Evolutionary conservation across 371 early-diverging fungal species (phyloP).

Genomic region (Mucor circinelloides): DNA sequence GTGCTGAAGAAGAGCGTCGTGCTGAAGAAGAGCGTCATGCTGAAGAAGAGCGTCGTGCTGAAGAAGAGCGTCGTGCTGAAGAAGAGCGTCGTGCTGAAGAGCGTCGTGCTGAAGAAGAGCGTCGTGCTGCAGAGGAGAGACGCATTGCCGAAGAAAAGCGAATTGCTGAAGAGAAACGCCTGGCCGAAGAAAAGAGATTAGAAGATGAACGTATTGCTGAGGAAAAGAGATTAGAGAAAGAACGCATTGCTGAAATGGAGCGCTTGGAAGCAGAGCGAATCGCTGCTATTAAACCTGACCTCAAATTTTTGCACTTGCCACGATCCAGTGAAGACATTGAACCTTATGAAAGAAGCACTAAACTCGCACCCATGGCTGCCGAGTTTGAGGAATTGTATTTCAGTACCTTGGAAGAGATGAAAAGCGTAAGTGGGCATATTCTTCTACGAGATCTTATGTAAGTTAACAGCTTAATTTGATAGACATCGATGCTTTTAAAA

Average conservation of each 20-base stretch:
- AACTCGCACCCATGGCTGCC: background rate
- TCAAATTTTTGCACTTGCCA: background rate
- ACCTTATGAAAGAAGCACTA: background rate
- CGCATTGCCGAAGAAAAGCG: background rate
- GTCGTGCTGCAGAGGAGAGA: background rate
- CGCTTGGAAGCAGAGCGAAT: background rate
- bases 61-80: background rate
- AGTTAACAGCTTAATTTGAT: background rate
- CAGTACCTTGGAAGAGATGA: constrained; percentile 12
- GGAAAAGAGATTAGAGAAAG: background rate
- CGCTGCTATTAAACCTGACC: constrained; percentile 5
- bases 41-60: background rate
- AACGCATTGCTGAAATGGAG: constrained; percentile 8
- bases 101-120: background rate
- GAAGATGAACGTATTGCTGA: background rate
- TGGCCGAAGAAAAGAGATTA: background rate
- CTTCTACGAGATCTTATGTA: background rate
- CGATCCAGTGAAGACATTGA: background rate
- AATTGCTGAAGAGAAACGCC: background rate
- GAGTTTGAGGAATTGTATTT: constrained; percentile 22
- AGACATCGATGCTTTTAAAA: background rate
- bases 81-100: background rate
- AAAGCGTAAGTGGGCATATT: constrained; percentile 4
- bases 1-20: background rate
- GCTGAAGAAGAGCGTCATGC: background rate